Evolutionary conservation across 768 basidiomycete genomes (phyloP), one percentile per base, ranked within the genome.

Genomic region (Psilocybe sp.): DNA sequence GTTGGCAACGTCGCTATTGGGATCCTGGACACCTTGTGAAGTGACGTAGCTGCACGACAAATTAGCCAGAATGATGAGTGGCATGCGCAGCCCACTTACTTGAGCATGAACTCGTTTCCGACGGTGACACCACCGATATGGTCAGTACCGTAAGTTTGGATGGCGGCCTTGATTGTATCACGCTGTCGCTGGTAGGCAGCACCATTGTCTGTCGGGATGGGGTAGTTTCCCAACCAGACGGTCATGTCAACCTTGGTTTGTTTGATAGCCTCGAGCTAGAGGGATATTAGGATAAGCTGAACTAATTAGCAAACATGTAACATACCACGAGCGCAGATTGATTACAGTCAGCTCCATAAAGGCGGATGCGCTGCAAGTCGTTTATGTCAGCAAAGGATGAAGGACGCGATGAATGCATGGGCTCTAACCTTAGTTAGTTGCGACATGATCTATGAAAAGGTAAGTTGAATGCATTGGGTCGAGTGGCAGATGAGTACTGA

Each of bases 301-400:
- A 3, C 16, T 9, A 5, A 16, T 37, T 4, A 34, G 18, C 20
- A 20, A 39, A 46, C 18, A 34, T 13, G 34, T 39, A 19, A 72
- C 82, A 34, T 62, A 85, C 82, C 43, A 91, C 85, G 16, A 90
- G 74, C 0, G 85, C 85, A 3, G 84, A 80, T 64, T 89, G 85
- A 63, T 92, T 92, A 64, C 89, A 92, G 66, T 92, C 89, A 33
- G 90, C 82, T 36, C 92, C 92, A 64, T 95, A 96, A 34, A 94
- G 73, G 59, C 89, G 88, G 53, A 92, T 71, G 45, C 81, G 83
- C 81, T 79, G 52, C n/a, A 43, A 43, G 52, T 9, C 37, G 40
- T 39, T 33, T 14, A n/a, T 43, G 18, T 44, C 33, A 52, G 36
- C 13, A 31, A 46, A 38, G 52, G 18, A 13, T 11, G 18, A 20